Base-by-base conservation (phyloP, 257 asterid species). In the Solanum chaucha region DNA sequence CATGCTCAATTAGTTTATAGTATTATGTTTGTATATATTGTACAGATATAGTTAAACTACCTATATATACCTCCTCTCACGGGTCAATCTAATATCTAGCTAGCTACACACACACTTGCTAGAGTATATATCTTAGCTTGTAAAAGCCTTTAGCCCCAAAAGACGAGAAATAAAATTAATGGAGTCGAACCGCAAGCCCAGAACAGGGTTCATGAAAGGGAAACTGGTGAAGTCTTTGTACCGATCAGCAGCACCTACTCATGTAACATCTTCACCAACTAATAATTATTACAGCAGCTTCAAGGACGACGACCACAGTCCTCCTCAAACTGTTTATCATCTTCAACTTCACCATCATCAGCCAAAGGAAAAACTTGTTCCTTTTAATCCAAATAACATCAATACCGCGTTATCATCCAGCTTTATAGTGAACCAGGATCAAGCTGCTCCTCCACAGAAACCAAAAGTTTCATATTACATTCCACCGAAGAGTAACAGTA, bases 221-320 rank as follows among this genome's bases (percentile, higher is more conserved):
- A 94, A 92, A 90, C 89, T 92, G 55, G 89, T 91, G 41, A 89
- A 81, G 91, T 87, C 95, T 20, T 70, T 95, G 74, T 85, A 91
- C 58, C 90, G 90, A 5, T 90, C 83, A 78, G 88, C 88, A 41
- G 83, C 89, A 85, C 88, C 90, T 87, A 68, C 75, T 6, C 72
- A 24, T 65, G 38, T 28, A 28, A 3, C 77, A 70, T 30, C n/a
- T 30, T 30, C 68, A 17, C 14, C 87, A 19, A n/a, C 67, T 30
- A 22, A 70, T 70, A 22, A 70, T 70, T 30, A 65, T 30, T 70
- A 30, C 26, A 26, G 4, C 38, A 36, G 5, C 70, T 17, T 51
- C 12, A 30, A 12, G 3, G 20, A 65, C 19, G 24, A 38, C 15
- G 30, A 28, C 30, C 30, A 28, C 30, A 28, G 30, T 28, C 30